phyloP scores from a whole-genome alignment of 2,329 filamentous ascomycete species.

The Colletotrichum cuscutae region DNA sequence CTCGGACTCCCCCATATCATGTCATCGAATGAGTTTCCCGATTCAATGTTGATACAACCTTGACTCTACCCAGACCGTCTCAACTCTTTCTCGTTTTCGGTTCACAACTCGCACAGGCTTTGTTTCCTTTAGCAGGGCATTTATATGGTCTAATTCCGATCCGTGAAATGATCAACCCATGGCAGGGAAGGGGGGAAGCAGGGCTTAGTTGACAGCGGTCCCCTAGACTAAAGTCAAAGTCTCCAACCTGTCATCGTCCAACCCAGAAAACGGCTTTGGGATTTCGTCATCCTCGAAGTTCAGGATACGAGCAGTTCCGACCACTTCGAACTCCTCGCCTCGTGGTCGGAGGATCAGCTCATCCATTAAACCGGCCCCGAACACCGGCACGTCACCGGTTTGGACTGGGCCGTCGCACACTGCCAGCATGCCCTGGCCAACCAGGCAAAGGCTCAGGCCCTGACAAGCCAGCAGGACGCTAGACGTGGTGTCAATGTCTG shows the following conservation, averaged over 20 bases:
- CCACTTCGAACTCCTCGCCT: not conserved
- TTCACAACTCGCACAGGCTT: conserved; percentile 25
- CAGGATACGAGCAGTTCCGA: not conserved
- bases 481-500: not conserved
- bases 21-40: conserved; percentile 23
- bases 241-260: not conserved
- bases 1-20: conserved; percentile 7
- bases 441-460: not conserved
- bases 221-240: not conserved
- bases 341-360: not conserved
- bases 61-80: conserved; percentile 16
- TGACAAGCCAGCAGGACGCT: not conserved
- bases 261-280: not conserved
- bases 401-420: not conserved
- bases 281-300: not conserved
- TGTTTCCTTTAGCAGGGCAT: conserved; percentile 10
- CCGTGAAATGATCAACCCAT: not conserved
- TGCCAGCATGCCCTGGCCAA: not conserved
- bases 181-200: not conserved
- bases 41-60: conserved; percentile 21
- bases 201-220: not conserved
- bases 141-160: not conserved
- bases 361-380: not conserved
- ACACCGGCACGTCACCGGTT: not conserved
- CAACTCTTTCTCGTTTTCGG: conserved; percentile 26